Base-by-base conservation (phyloP, 1,139 yeast species). In the Taiozyma sp. region DNA sequence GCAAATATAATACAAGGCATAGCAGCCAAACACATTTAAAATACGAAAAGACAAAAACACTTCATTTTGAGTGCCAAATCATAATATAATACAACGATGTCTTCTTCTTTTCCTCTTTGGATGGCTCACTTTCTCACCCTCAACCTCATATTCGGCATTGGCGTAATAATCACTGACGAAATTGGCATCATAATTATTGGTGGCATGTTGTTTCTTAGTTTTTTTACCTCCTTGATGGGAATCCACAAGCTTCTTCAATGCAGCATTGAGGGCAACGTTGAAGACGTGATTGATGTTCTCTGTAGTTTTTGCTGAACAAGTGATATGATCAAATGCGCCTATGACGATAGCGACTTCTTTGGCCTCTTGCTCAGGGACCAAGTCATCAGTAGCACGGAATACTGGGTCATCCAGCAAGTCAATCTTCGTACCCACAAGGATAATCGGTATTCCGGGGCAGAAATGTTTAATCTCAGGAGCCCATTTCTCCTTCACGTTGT, bases 381-480 rank as follows among this genome's bases (percentile, higher is more conserved):
- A 56, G 21, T 45, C 41, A 16, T 53, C 55, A 3, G 64, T 63
- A 46, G 58, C 57, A 56, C 53, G 14, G 19, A 21, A 46, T 19
- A 5, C 16, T 24, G 43, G 35, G 64, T 58, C 45, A 55, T 53
- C 40, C 54, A 58, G 45, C 55, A 62, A 42, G 67, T 90, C 97
- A 3, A 83, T 68, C 64, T 90, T 89, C 39, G 93, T 77, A 1
- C 96, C 97, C 13, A 88, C 90, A 43, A 90, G 69, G 40, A 89
- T 68, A 28, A 85, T 76, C 3, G 96, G 95, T 4, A 85, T 76
- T 2, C 81, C 85, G 2, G 93, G 91, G 63, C 96, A 88, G 65
- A 85, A 89, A 64, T 87, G 93, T 53, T 76, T 73, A 2, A 88
- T 87, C 65, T 90, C 97, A 0, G 96, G 96, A 45, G 79, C 80